These are phyloP conservation scores for Nidularia pulvinata DNA, from an alignment of 768 basidiomycete genomes.

Conservation along the genomic window DNA sequence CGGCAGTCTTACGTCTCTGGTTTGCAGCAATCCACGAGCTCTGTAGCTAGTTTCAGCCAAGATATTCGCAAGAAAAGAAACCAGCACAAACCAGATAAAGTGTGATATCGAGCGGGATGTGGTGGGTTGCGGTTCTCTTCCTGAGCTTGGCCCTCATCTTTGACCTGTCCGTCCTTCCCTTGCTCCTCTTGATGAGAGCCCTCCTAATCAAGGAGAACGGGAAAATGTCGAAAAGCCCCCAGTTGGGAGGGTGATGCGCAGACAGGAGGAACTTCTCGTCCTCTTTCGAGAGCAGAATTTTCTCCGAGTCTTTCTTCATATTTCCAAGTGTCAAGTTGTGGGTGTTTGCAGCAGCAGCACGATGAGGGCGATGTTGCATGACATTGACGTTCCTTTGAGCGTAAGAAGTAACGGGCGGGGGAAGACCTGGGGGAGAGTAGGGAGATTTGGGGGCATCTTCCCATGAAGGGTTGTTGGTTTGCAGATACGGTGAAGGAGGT, in stretches of 20 bases:
- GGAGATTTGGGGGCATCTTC: background rate
- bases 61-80: background rate
- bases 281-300: conserved; percentile 16
- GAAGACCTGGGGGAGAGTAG: background rate
- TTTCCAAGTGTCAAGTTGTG: too few species aligned
- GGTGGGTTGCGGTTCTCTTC: conserved; percentile 46
- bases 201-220: conserved; percentile 64
- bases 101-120: conserved; percentile 69
- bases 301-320: background rate
- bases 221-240: conserved; percentile 62
- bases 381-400: background rate
- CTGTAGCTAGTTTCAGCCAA: background rate
- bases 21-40: too few species aligned
- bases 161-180: conserved; percentile 26
- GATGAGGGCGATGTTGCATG: background rate
- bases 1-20: too few species aligned
- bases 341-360: background rate
- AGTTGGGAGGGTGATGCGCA: conserved; percentile 56
- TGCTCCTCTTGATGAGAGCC: conserved; percentile 42
- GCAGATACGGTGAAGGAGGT: background rate
- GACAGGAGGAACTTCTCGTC: conserved; percentile 55
- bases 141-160: conserved; percentile 62
- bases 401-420: background rate
- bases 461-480: conserved; percentile 2
- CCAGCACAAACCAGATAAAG: conserved; percentile 54